Conservation (phyloP, 1,284 basidiomycete species). For the Ganoderma boninense region DNA sequence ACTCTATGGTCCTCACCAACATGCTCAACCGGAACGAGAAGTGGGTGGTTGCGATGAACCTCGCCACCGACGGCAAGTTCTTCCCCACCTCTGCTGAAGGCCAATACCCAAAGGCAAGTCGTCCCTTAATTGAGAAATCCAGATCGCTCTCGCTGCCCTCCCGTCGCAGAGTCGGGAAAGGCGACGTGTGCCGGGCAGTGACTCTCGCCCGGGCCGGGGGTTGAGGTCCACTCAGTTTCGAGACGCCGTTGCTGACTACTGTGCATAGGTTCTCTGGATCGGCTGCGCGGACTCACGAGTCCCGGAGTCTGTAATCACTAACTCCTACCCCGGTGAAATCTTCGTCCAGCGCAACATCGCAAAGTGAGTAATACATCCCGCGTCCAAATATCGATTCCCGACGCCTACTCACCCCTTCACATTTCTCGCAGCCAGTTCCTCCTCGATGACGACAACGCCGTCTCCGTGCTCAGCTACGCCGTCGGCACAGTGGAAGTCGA, state of each 20-base stretch:
- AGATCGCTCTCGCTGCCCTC: no score
- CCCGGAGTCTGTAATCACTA: constrained; percentile 63
- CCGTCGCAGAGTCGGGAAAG: no score
- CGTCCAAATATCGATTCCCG: not conserved
- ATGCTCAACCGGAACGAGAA: constrained; percentile 9
- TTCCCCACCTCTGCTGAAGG: constrained; percentile 67
- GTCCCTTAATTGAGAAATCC: not conserved
- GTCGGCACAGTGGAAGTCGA: constrained; percentile 80
- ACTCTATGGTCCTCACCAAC: constrained; percentile 2
- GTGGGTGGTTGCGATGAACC: constrained; percentile 5
- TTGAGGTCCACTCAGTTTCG: no score
- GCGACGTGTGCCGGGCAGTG: no score
- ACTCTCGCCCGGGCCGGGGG: no score
- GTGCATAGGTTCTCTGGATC: constrained; percentile 71
- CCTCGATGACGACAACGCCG: constrained; percentile 78
- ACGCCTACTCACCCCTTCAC: not conserved
- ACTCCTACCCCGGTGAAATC: constrained; percentile 68
- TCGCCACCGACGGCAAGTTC: constrained; percentile 48
- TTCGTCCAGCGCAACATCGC: constrained; percentile 77
- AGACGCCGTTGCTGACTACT: constrained; percentile 9
- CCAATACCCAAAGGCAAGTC: constrained; percentile 73
- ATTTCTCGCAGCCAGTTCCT: constrained; percentile 74
- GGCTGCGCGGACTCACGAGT: constrained; percentile 79
- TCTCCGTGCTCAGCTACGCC: constrained; percentile 85
- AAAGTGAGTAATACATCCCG: constrained; percentile 52